Base-by-base conservation (phyloP, 495 filamentous ascomycete species). In the Peziza echinospora region DNA sequence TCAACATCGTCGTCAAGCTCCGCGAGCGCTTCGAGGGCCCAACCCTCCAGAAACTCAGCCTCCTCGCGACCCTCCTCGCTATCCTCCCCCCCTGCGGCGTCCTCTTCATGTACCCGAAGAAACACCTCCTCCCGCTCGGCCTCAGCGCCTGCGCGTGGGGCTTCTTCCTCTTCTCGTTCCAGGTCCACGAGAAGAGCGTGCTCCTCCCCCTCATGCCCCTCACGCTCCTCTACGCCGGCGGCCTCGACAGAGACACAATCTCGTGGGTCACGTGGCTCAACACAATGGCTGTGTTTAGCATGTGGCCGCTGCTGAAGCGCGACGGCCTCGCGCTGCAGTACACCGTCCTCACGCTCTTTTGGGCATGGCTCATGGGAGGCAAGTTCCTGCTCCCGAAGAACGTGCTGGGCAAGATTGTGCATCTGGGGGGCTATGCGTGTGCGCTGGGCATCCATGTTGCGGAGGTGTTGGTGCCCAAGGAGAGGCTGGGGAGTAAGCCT, bases 121-220 rank as follows among this genome's bases (percentile, higher is more conserved):
- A 79, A 45, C 73, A 77, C 6, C 65, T 91, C 19, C 63, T 94
- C 1, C 83, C 84, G 2, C 72, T 80, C 7, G 82, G 80, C 0
- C 67, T 94, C 16, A 78, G 84, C 1, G 69, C 77, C 13, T 82
- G 79, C 0, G 78, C 86, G 1, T 97, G 89, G 89, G 89, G 81
- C 2, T 97, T 97, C 67, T 97, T 94, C 62, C 65, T 97, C 9
- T 93, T 85, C 62, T 86, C 81, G 45, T 97, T 93, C 63, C 89
- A 97, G 53, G 89, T 97, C 0, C 89, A 97, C 60, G 89, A 97
- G 63, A 97, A 97, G 66, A 91, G 82, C 52, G 83, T 92, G 0
- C 67, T 97, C 5, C 71, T 97, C 0, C 89, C 89, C 2, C 67
- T 96, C 21, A 73, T 93, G 49, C 89, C 89, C 0, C 89, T 87